phyloP scores from a whole-genome alignment of 2,329 filamentous ascomycete genomes.

The Calonectria pauciramosa region DNA sequence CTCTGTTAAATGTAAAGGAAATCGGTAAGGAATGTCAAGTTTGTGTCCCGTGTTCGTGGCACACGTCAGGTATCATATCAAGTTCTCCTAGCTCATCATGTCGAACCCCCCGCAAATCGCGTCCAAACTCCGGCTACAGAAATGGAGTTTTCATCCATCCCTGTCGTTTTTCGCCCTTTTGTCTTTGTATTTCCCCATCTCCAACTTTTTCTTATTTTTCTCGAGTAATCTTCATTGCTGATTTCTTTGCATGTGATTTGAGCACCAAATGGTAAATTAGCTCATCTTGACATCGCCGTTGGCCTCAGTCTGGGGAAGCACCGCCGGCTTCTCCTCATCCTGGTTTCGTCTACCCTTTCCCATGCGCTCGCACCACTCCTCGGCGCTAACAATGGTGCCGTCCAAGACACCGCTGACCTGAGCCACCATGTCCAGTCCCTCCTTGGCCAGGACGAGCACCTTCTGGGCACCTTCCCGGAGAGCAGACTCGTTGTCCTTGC shows the following conservation, averaged over 20 bases:
- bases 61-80: slow-evolving; percentile 31
- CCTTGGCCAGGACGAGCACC: slow-evolving; percentile 87
- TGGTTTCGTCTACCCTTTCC: slow-evolving; percentile 58
- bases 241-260: not conserved
- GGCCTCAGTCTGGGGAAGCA: slow-evolving; percentile 42
- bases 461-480: slow-evolving; percentile 74
- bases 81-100: slow-evolving; percentile 10
- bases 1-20: slow-evolving; percentile 18
- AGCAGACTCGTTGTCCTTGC: slow-evolving; percentile 53
- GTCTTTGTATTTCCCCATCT: not conserved
- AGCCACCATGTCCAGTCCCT: slow-evolving; percentile 93
- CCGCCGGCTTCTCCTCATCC: slow-evolving; percentile 45
- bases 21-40: slow-evolving; percentile 27
- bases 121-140: slow-evolving; percentile 13
- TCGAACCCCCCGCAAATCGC: not conserved
- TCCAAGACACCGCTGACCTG: slow-evolving; percentile 91
- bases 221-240: not conserved
- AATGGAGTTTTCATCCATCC: not conserved
- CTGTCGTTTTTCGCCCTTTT: not conserved
- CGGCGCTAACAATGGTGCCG: slow-evolving; percentile 89
- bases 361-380: slow-evolving; percentile 89
- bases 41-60: slow-evolving; percentile 13
- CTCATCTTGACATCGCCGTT: slow-evolving; percentile 48
- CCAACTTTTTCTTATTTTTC: not conserved
- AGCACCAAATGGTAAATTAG: slow-evolving; percentile 20